phyloP scores from a whole-genome alignment of 768 basidiomycete species.

The Pleurotus ostreatus region DNA sequence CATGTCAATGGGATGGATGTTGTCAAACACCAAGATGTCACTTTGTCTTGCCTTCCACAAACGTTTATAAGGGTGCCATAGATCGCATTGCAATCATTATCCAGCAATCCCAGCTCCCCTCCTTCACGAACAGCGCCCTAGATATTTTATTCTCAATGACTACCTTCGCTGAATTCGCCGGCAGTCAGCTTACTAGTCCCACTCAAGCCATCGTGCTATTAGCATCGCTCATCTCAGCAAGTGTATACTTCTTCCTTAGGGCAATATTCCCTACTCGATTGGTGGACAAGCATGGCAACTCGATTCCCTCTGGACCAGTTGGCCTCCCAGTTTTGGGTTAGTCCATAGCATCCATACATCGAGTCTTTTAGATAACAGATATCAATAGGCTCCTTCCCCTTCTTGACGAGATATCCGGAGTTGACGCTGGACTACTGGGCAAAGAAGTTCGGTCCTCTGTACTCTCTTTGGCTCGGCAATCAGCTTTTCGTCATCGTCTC shows the following conservation, averaged over 20 bases:
- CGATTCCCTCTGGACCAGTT: slow-evolving; percentile 18
- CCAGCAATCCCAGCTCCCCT: background rate
- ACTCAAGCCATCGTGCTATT: slow-evolving; percentile 9
- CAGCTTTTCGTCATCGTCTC: slow-evolving; percentile 44
- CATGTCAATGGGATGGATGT: background rate
- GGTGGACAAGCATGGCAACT: slow-evolving; percentile 15
- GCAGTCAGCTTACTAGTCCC: slow-evolving; percentile 8
- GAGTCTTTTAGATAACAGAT: background rate
- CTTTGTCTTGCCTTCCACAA: background rate
- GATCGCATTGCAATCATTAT: background rate
- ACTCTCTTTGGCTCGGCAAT: slow-evolving; percentile 42
- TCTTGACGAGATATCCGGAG: slow-evolving; percentile 39
- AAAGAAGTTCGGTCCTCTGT: slow-evolving; percentile 37
- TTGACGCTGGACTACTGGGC: slow-evolving; percentile 38
- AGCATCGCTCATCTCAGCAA: slow-evolving; percentile 21
- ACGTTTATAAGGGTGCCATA: background rate
- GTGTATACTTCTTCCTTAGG: slow-evolving; percentile 15
- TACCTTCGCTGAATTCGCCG: slow-evolving; percentile 1
- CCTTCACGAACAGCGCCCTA: background rate
- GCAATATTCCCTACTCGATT: background rate
- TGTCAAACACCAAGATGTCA: background rate
- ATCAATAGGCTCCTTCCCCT: slow-evolving; percentile 29
- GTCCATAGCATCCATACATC: background rate
- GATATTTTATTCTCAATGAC: background rate
- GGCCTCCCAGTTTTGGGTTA: slow-evolving; percentile 20